Base-by-base conservation (phyloP, 192 early-diverging fungal species). In the Coemansia sp. region DNA sequence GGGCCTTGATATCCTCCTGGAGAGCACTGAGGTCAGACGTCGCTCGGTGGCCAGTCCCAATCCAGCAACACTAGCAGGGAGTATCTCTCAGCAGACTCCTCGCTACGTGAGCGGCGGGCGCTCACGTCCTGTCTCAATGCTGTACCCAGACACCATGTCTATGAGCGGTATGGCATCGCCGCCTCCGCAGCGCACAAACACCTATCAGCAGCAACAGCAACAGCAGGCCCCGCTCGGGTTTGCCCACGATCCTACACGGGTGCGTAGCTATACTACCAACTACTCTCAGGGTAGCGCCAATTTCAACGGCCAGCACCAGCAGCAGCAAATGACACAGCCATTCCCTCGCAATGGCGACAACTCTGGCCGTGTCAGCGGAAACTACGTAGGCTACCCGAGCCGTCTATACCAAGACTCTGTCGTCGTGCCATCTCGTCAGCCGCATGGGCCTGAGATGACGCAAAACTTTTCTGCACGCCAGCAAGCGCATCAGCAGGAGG, bases 361-460 rank as follows among this genome's bases (percentile, higher is more conserved):
- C 66, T 48, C 70, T 29, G 36, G 78, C 57, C 66, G 77, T 12
- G 76, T 75, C 29, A 79, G 81, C 38, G 83, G 78, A 15, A 79
- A 72, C 62, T 85, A 83, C 35, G 74, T 80, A 15, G 82, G 84
- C 10, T 80, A 82, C 54, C 80, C 81, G 22, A 72, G 71, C 58
- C 76, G 83, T 24, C 60, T 85, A 15, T 82, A 83, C 53, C 82
- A 83, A 53, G 73, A 82, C 39, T 72, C 80, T 48, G 68, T 85
- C 9, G 85, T 91, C 34, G 87, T 88, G 56, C 90, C 90, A 3
- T 68, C 83, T 22, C 85, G 90, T 48, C 90, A 91, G 62, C 90
- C 90, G 36, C 80, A 83, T 27, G 90, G 90, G 22, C 90, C 90
- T 4, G 88, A 88, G 18, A 81, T 86, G 56, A 72, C 81, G 44